These are phyloP conservation scores for Abortiporus biennis DNA, from an alignment of 1,284 basidiomycete species.

Conservation along the genomic window DNA sequence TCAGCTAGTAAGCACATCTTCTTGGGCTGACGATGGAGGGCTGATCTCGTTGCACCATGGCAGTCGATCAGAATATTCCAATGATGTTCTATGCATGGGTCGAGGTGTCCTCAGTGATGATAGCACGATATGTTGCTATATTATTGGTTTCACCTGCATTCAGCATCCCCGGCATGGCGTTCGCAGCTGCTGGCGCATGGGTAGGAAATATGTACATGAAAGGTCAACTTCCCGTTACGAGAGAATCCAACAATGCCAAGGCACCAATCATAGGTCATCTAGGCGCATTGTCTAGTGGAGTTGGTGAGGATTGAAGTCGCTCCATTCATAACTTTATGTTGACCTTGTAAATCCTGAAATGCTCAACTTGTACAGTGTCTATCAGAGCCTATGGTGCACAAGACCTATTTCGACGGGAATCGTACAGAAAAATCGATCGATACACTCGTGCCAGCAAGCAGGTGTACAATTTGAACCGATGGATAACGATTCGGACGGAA, in stretches of 20 bases:
- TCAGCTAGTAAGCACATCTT: slow-evolving; percentile 19
- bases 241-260: slow-evolving; percentile 60
- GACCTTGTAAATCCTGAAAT: neutral
- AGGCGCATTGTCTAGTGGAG: slow-evolving; percentile 57
- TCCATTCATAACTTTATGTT: neutral
- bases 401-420: slow-evolving; percentile 38
- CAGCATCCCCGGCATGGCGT: slow-evolving; percentile 28
- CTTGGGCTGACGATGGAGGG: no score
- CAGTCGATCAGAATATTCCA: slow-evolving; percentile 6
- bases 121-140: slow-evolving; percentile 35
- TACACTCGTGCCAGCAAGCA: slow-evolving; percentile 40
- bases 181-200: slow-evolving; percentile 37
- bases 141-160: slow-evolving; percentile 37
- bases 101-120: slow-evolving; percentile 24
- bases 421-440: slow-evolving; percentile 38
- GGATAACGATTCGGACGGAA: slow-evolving; percentile 51
- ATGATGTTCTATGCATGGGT: slow-evolving; percentile 15
- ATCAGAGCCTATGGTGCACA: slow-evolving; percentile 58
- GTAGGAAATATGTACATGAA: slow-evolving; percentile 52
- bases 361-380: slow-evolving; percentile 36
- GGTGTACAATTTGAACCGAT: slow-evolving; percentile 53
- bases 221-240: slow-evolving; percentile 70
- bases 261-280: slow-evolving; percentile 63
- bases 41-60: no score
- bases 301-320: slow-evolving; percentile 39